Evolutionary conservation across 139 green algal species (phyloP), one percentile per base, ranked within the genome.

Genomic region (Raphidocelis subcapitata): DNA sequence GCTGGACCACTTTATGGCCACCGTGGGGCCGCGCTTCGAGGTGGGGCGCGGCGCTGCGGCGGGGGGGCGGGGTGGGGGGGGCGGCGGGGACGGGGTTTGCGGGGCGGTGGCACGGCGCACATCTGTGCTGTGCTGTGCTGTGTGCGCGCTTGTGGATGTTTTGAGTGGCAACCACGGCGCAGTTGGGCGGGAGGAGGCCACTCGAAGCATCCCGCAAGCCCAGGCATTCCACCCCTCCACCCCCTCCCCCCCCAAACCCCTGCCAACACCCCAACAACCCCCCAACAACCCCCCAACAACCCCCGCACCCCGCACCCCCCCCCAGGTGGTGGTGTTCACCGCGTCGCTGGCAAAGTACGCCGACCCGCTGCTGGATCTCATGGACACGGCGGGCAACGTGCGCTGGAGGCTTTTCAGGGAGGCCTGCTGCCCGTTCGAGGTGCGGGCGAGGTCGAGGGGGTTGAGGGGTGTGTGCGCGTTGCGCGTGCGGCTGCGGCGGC

Each of bases 311-410:
- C 5, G 54, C 54, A 62, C 54, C 74, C 87, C 3, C 60, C 28
- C n/a, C 28, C 37, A 98, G 86, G 85, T 98, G 18, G 90, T 98
- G 10, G 89, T 98, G 23, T 98, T 98, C 86, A 98, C 94, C 0
- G 94, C 94, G n/a, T 88, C 65, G 52, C 84, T 98, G 55, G 85
- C 80, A 59, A 97, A 97, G 77, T 97, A 91, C 75, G 87, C 91
- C 28, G 91, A 98, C 85, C 94, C 94, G 14, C 79, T 98, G 60
- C 83, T 98, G 2, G 83, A 88, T 79, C 74, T 97, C 56, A 82
- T 99, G 57, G 95, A 99, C 80, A 81, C 79, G 35, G 37, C 69
- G n/a, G 67, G 79, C 18, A 67, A 91, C 1, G 85, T 99, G n/a
- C 79, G 87, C 41, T 95, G 91, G 84, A 88, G 95, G 16, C 86